Percentiles rank a stretch among this genome's conserved stretches.
Conservation (phyloP, 1,139 yeast species). For the Williopsis jadinii region DNA sequence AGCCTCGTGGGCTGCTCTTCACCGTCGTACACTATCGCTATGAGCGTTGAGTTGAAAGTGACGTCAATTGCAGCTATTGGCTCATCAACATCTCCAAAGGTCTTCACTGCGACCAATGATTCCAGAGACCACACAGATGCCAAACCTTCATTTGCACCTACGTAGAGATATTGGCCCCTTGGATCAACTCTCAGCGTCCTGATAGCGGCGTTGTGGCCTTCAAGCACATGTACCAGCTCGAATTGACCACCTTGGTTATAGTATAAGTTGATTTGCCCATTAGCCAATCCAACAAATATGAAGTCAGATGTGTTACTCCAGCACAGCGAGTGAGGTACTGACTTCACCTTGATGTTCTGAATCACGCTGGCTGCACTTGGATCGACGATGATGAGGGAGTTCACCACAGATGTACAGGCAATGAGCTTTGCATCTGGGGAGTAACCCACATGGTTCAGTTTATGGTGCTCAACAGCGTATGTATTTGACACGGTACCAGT, state of each 20-base stretch:
- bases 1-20: slow-evolving; percentile 31
- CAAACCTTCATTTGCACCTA: slow-evolving; percentile 67
- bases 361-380: slow-evolving; percentile 13
- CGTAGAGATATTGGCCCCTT: slow-evolving; percentile 44
- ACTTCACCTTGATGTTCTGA: slow-evolving; percentile 9
- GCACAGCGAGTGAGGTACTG: slow-evolving; percentile 13
- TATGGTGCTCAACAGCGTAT: slow-evolving; percentile 28
- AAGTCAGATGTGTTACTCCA: slow-evolving; percentile 29
- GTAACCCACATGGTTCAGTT: slow-evolving; percentile 31
- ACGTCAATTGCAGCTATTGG: slow-evolving; percentile 77
- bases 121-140: slow-evolving; percentile 53
- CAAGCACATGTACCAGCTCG: slow-evolving; percentile 24
- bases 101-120: slow-evolving; percentile 37
- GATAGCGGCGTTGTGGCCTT: slow-evolving; percentile 49
- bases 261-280: slow-evolving; percentile 30
- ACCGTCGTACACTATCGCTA: slow-evolving; percentile 41
- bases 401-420: slow-evolving; percentile 37
- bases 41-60: slow-evolving; percentile 37
- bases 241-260: slow-evolving; percentile 16
- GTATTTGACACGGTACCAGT: slow-evolving; percentile 34
- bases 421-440: slow-evolving; percentile 49
- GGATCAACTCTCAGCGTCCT: slow-evolving; percentile 51
- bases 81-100: slow-evolving; percentile 92
- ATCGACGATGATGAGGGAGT: slow-evolving; percentile 22
- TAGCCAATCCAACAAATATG: slow-evolving; percentile 24